Conservation (phyloP, 2,329 filamentous ascomycete species). For the Lachnellula suecica region DNA sequence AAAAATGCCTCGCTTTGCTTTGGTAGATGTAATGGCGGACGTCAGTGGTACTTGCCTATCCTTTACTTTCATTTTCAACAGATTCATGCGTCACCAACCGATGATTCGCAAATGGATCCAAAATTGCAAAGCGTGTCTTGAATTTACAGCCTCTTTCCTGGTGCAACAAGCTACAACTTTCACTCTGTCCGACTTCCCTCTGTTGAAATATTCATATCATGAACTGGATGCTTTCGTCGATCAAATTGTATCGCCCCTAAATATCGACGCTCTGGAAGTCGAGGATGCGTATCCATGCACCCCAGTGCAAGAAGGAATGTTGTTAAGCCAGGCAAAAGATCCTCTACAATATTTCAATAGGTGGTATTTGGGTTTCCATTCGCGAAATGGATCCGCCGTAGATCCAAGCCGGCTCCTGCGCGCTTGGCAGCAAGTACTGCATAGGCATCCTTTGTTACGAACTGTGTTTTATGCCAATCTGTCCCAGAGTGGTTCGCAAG, state of each 20-base stretch:
- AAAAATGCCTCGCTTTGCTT: not conserved
- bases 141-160: not conserved
- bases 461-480: conserved; percentile 15
- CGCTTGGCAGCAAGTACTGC: conserved; percentile 3
- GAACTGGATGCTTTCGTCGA: not conserved
- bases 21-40: conserved; percentile 5
- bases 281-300: conserved; percentile 7
- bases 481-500: conserved; percentile 11
- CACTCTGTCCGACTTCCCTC: conserved; percentile 9
- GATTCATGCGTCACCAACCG: conserved; percentile 3
- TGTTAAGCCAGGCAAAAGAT: conserved; percentile 19
- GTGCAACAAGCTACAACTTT: not conserved
- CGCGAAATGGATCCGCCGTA: not conserved
- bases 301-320: conserved; percentile 4
- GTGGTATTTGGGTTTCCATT: not conserved
- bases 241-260: not conserved
- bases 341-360: not conserved
- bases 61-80: conserved; percentile 9
- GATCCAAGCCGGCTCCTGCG: conserved; percentile 18
- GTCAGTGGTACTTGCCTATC: conserved; percentile 1
- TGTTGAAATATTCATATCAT: conserved; percentile 4
- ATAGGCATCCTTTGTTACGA: conserved; percentile 1
- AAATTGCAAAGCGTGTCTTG: conserved; percentile 15
- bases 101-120: conserved; percentile 5
- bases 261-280: not conserved